Base-by-base conservation (phyloP, 164 flowering plant species). In the Buxus sempervirens region DNA sequence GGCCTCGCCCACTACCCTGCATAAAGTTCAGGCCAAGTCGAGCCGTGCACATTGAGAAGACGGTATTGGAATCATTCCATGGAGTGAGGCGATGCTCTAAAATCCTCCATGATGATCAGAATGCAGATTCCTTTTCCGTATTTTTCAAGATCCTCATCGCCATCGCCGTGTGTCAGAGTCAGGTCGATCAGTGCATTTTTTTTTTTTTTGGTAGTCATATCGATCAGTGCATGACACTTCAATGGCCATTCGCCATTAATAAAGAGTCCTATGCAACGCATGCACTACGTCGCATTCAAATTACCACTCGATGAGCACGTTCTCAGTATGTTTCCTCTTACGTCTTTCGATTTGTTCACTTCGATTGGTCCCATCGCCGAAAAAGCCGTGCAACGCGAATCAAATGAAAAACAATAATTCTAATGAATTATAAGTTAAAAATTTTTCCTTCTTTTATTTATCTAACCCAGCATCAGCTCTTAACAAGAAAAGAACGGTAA, bases 101-200 rank as follows among this genome's bases (percentile, higher is more conserved):
- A 63, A 73, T 60, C 62, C 66, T 68, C 53, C 70, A 58, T 54
- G 62, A 25, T 54, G 63, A 58, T 71, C n/a, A n/a, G n/a, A 76
- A 62, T 64, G 66, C 68, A 74, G 82, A 75, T 79, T 78, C 84
- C 77, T 78, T 70, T 79, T 63, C 58, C 67, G 75, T 79, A 81
- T 57, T 68, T 74, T 72, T 80, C 81, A 75, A 53, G 61, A 62
- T 76, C 73, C 59, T 62, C 65, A 54, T 49, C 64, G 49, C 22
- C 42, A 62, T 6, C n/a, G n/a, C n/a, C n/a, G n/a, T n/a, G n/a
- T n/a, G n/a, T n/a, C n/a, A n/a, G n/a, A n/a, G n/a, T n/a, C n/a
- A n/a, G n/a, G n/a, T n/a, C n/a, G n/a, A n/a, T n/a, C n/a, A n/a
- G n/a, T n/a, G n/a, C n/a, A n/a, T n/a, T n/a, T n/a, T n/a, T n/a